Base-by-base conservation (phyloP, 2,329 filamentous ascomycete genomes). In the Aspergillus niger region DNA sequence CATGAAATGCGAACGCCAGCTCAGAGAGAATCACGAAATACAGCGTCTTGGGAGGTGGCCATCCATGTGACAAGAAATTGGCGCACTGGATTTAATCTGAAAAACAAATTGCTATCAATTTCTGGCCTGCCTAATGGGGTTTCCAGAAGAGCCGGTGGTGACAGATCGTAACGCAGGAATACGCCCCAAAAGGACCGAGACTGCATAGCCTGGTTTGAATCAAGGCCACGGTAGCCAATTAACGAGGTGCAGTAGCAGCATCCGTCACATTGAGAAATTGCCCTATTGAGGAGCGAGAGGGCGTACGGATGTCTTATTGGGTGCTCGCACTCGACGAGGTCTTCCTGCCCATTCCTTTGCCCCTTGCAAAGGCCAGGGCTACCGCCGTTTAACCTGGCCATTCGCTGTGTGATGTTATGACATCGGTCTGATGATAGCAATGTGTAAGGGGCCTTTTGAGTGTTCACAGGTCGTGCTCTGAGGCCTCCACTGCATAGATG, bases 301-400 rank as follows among this genome's bases (percentile, higher is more conserved):
- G 58, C 55, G 38, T 49, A 48, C 43, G 24, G 20, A 47, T 11
- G 56, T 63, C 60, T 49, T 51, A 64, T 64, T 64, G 60, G 60
- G 49, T 48, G 39, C 53, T n/a, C 7, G 32, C 8, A 22, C 38
- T 22, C 20, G 57, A 57, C 58, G 53, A 61, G 54, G 56, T 53
- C 48, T 48, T 28, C 58, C 48, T 57, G 43, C 38, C 41, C 62
- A 55, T 57, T 41, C 38, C 47, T 55, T 55, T 47, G 26, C 55
- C 54, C 55, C 55, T 61, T 61, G 55, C 49, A 32, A 59, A 56
- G 39, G 47, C 55, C 52, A 60, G 58, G 32, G 51, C 44, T 51
- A 28, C 36, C 54, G 47, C 22, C 32, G 54, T 56, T 44, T 38
- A 47, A 38, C 50, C 44, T 32, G 22, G 17, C 47, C 13, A 43